These are phyloP conservation scores for Crucibulum laeve DNA, from an alignment of 768 basidiomycete genomes.

Conservation along the genomic window DNA sequence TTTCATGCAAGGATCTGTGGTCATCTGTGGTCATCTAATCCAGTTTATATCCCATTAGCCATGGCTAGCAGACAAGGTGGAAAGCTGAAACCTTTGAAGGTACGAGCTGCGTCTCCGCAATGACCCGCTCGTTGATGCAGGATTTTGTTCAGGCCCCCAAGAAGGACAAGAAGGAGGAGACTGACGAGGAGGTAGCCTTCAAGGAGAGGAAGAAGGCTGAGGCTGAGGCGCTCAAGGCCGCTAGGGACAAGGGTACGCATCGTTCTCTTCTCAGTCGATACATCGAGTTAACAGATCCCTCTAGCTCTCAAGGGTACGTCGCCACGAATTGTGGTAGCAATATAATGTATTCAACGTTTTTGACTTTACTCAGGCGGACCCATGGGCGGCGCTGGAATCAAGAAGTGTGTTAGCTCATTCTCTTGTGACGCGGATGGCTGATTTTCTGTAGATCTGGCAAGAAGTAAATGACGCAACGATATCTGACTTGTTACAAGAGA, in stretches of 20 bases:
- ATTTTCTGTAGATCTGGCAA: constrained; percentile 55
- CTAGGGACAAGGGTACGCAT: constrained; percentile 63
- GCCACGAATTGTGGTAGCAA: not conserved
- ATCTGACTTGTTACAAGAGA: constrained; percentile 4
- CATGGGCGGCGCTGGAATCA: constrained; percentile 70
- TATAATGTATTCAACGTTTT: not conserved
- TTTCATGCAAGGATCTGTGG: too few relatives aligned
- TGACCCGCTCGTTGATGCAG: constrained; percentile 3
- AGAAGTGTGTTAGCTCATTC: constrained; percentile 61
- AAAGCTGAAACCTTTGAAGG: constrained; percentile 87
- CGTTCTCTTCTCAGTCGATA: too few relatives aligned
- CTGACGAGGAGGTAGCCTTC: constrained; percentile 68
- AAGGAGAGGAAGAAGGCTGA: constrained; percentile 78
- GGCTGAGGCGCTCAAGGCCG: constrained; percentile 66
- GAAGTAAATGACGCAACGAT: constrained; percentile 53
- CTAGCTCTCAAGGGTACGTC: not conserved
- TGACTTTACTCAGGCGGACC: constrained; percentile 48
- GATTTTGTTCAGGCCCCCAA: constrained; percentile 59
- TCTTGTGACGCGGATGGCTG: not conserved
- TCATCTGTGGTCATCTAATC: too few relatives aligned
- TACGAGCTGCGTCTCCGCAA: constrained; percentile 14
- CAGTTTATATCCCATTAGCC: not conserved
- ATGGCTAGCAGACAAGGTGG: constrained; percentile 41
- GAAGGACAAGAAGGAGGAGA: constrained; percentile 72
- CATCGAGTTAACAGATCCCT: too few relatives aligned